These are phyloP conservation scores for Sugiyamaella pinicola DNA, from an alignment of 1,139 yeast genomes.

Conservation along the genomic window DNA sequence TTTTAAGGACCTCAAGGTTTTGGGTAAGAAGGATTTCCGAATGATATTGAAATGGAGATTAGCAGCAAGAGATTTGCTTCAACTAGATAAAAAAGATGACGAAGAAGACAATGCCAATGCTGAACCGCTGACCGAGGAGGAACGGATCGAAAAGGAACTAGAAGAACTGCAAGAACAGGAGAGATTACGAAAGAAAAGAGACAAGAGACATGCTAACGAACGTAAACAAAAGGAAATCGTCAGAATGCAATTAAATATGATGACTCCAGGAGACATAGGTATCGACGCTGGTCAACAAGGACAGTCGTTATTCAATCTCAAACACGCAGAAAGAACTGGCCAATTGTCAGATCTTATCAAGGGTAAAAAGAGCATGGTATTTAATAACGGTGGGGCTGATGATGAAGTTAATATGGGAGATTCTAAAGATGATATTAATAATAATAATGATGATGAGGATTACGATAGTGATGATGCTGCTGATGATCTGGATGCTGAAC, in stretches of 20 bases:
- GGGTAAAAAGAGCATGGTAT: conserved; percentile 82
- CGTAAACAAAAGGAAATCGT: conserved; percentile 81
- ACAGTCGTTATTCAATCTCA: conserved; percentile 79
- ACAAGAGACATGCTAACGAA: conserved; percentile 80
- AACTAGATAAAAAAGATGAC: conserved; percentile 59
- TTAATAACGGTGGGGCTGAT: conserved; percentile 48
- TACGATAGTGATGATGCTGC: conserved; percentile 58
- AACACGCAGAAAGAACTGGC: conserved; percentile 84
- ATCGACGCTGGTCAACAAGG: conserved; percentile 89
- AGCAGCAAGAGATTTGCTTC: conserved; percentile 77
- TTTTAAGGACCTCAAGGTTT: conserved; percentile 84
- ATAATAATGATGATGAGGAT: conserved; percentile 43
- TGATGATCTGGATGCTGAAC: conserved; percentile 77
- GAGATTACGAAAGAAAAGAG: conserved; percentile 69
- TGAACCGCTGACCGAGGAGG: conserved; percentile 81
- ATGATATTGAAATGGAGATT: conserved; percentile 82
- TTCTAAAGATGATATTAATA: conserved; percentile 40
- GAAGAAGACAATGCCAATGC: conserved; percentile 51
- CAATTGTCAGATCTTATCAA: conserved; percentile 68
- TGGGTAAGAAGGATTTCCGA: conserved; percentile 93
- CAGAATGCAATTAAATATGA: conserved; percentile 96
- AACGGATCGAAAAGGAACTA: conserved; percentile 82
- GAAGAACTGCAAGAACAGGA: conserved; percentile 72
- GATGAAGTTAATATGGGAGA: conserved; percentile 50
- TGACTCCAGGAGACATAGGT: conserved; percentile 91